Evolutionary conservation across 2,329 filamentous ascomycete species (phyloP).

Genomic region (Aspergillus glaucus): DNA sequence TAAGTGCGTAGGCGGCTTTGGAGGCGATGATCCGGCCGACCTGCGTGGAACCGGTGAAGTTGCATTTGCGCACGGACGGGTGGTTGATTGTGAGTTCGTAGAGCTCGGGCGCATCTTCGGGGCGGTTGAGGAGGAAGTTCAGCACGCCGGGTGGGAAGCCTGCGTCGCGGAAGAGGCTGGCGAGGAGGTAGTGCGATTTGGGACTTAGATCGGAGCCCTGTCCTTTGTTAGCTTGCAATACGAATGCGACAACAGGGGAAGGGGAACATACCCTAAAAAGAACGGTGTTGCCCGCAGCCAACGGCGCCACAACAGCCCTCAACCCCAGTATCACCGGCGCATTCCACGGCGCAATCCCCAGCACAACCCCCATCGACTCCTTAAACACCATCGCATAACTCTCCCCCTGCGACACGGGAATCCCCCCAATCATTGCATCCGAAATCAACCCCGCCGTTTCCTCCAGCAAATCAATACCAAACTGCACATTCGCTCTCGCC

Average conservation of each 20-base stretch:
- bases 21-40: constrained; percentile 40
- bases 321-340: constrained; percentile 41
- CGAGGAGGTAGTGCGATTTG: constrained; percentile 48
- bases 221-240: constrained; percentile 3
- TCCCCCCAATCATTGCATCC: background rate
- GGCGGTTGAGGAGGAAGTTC: constrained; percentile 32
- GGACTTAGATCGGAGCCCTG: constrained; percentile 56
- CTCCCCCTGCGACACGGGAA: constrained; percentile 30
- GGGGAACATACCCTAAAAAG: constrained; percentile 49
- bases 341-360: constrained; percentile 70
- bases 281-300: constrained; percentile 62
- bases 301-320: constrained; percentile 48
- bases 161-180: constrained; percentile 33
- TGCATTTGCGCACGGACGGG: constrained; percentile 34
- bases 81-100: constrained; percentile 34
- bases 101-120: constrained; percentile 28
- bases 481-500: background rate
- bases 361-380: constrained; percentile 67
- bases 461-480: background rate
- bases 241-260: background rate
- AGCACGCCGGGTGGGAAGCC: constrained; percentile 39
- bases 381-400: constrained; percentile 56
- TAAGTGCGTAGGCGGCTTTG: constrained; percentile 35
- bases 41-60: constrained; percentile 41
- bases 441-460: background rate